Base-by-base conservation (phyloP, 2,329 filamentous ascomycete species). In the Venturia oleaginea region DNA sequence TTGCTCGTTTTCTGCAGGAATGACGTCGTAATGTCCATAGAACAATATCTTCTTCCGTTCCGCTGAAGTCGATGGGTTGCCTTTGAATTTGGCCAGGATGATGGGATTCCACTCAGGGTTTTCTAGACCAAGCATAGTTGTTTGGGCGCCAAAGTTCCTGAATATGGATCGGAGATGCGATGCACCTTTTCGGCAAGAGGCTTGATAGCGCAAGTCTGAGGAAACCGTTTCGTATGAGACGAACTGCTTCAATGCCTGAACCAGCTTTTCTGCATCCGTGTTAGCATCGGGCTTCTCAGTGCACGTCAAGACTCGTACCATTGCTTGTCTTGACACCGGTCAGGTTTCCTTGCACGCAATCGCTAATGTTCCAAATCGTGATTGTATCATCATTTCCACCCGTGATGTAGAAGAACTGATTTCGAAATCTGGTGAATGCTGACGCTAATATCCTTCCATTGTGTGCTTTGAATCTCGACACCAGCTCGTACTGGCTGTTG, bases 1-100 rank as follows among this genome's bases (percentile, higher is more conserved):
- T 65, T 88, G 86, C 67, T 89, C 89, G 43, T 88, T 87, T 68
- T 96, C 91, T 0, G 94, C 94, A 0, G 92, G 85, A 3, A 99
- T 94, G 2, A 99, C 92, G 72, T 99, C 94, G 78, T 99, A 99
- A 74, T 99, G 94, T 0, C 95, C 94, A 72, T 99, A 99, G 74
- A 99, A 99, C 0, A 99, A 79, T 10, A 97, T 90, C 37, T 91
- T 92, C 77, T 94, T 96, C 22, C 90, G 84, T 32, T 84, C 80
- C 32, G 84, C 81, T 0, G 84, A 78, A 0, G 86, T 84, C 13
- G 85, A 82, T 66, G 83, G 85, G 75, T 87, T 94, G 4, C 89
- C 92, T 55, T 85, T 84, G 73, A 99, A 99, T 66, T 88, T 89
- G 48, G 94, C 94, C 69, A 90, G 88, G 0, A 99, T 92, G n/a